phyloP scores from a whole-genome alignment of 1,284 basidiomycete genomes.

The Trametes sp. region DNA sequence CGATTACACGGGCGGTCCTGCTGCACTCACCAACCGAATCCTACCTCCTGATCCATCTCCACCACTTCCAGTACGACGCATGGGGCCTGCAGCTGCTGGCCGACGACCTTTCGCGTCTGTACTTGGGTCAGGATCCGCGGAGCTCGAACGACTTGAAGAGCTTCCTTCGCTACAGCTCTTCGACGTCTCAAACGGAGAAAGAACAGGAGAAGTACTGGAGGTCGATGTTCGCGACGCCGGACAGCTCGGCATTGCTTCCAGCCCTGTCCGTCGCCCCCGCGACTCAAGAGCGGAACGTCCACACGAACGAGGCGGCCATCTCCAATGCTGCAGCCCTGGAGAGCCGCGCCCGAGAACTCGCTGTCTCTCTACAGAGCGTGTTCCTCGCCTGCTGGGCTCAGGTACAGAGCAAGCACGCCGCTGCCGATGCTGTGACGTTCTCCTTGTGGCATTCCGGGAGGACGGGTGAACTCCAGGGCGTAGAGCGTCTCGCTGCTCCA shows the following conservation, averaged over 20 bases:
- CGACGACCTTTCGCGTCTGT: constrained; percentile 49
- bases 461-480: constrained; percentile 43
- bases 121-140: constrained; percentile 38
- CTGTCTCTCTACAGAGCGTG: constrained; percentile 49
- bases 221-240: constrained; percentile 41
- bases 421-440: constrained; percentile 45
- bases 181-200: constrained; percentile 35
- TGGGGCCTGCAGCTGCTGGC: constrained; percentile 55
- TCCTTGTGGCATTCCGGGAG: constrained; percentile 58
- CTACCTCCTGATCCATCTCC: constrained; percentile 53
- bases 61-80: constrained; percentile 62
- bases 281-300: constrained; percentile 27
- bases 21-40: constrained; percentile 37
- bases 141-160: constrained; percentile 42
- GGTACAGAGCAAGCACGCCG: constrained; percentile 47
- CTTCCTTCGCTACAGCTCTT: constrained; percentile 43
- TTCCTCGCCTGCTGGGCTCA: constrained; percentile 56
- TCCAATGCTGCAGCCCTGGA: constrained; percentile 35
- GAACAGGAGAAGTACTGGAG: constrained; percentile 52
- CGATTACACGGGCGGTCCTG: constrained; percentile 47
- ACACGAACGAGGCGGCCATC: constrained; percentile 35
- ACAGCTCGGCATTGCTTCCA: constrained; percentile 45
- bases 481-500: constrained; percentile 51
- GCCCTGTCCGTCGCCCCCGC: constrained; percentile 22
- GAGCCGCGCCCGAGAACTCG: constrained; percentile 41